phyloP scores from a whole-genome alignment of 2,329 filamentous ascomycete genomes.

The Chaetomium strumarium region DNA sequence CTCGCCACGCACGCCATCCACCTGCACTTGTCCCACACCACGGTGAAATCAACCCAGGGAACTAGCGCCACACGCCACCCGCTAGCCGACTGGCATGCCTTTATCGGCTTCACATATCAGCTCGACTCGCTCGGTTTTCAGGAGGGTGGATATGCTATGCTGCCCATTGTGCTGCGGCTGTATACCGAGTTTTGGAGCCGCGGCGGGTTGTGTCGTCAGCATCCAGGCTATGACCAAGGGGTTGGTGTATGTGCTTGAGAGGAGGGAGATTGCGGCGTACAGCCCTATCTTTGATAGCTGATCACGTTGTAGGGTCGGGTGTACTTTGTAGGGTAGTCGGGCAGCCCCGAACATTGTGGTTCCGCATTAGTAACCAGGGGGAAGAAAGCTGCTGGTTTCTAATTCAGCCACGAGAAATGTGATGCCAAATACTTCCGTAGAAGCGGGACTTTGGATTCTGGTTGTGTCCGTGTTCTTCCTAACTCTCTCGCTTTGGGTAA shows the following conservation, averaged over 20 bases:
- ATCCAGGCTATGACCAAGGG: constrained; percentile 30
- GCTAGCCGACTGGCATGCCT: constrained; percentile 55
- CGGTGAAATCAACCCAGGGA: constrained; percentile 42
- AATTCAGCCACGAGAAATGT: too few species aligned
- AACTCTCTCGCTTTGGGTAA: too few species aligned
- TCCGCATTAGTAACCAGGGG: too few species aligned
- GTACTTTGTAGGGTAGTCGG: background rate
- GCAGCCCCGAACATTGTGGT: too few species aligned
- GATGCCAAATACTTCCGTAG: too few species aligned
- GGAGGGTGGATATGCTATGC: constrained; percentile 30
- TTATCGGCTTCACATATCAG: constrained; percentile 52
- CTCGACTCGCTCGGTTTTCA: constrained; percentile 24
- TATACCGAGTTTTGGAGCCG: constrained; percentile 26
- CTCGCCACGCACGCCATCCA: constrained; percentile 58
- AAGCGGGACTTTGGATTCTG: too few species aligned
- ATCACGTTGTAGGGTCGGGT: background rate
- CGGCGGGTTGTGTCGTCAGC: constrained; percentile 33
- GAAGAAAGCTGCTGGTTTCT: too few species aligned
- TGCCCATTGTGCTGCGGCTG: constrained; percentile 25
- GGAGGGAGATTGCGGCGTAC: constrained; percentile 30
- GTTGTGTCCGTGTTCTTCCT: too few species aligned
- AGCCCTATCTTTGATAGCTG: constrained; percentile 33
- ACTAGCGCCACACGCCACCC: constrained; percentile 49
- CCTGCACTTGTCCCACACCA: constrained; percentile 51
- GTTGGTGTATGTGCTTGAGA: constrained; percentile 29